Percentiles rank a stretch among this genome's conserved stretches.
Evolutionary conservation across 2,329 filamentous ascomycete species (phyloP).

Genomic region (Tolypocladium tropicale): DNA sequence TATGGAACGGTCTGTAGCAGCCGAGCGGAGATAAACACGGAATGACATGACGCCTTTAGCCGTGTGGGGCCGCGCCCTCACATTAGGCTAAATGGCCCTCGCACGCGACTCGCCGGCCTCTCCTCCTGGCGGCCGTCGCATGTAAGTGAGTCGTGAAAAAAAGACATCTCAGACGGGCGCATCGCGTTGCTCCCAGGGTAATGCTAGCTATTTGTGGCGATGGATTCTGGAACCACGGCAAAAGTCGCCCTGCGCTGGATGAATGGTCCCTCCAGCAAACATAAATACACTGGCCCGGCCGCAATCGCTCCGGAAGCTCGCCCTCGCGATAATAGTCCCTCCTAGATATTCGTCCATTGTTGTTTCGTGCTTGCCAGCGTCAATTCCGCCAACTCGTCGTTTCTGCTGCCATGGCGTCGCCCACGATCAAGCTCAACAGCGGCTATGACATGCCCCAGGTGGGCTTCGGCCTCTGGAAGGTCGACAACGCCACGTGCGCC

Average conservation of each 20-base stretch:
- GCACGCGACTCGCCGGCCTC: neutral
- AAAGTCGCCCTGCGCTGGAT: neutral
- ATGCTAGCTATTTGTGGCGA: neutral
- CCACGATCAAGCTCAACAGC: slow-evolving; percentile 52
- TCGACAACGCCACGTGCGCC: slow-evolving; percentile 60
- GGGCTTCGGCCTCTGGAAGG: slow-evolving; percentile 77
- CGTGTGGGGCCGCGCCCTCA: neutral
- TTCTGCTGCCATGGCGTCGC: slow-evolving; percentile 19
- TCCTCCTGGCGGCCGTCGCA: neutral
- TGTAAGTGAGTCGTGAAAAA: neutral
- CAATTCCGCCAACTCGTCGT: too few species aligned
- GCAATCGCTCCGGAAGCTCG: neutral
- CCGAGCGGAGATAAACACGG: neutral
- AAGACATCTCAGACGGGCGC: neutral
- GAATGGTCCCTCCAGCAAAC: neutral
- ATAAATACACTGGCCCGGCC: neutral
- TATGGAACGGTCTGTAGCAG: too few species aligned
- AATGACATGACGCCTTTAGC: too few species aligned
- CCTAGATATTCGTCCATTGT: too few species aligned
- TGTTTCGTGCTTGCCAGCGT: neutral
- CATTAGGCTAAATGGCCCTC: neutral
- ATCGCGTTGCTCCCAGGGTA: neutral
- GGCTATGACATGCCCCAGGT: slow-evolving; percentile 64
- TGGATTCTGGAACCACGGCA: neutral
- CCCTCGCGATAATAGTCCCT: too few species aligned